Base-by-base conservation (phyloP, 2,329 filamentous ascomycete species). In the Juglanconis juglandina region DNA sequence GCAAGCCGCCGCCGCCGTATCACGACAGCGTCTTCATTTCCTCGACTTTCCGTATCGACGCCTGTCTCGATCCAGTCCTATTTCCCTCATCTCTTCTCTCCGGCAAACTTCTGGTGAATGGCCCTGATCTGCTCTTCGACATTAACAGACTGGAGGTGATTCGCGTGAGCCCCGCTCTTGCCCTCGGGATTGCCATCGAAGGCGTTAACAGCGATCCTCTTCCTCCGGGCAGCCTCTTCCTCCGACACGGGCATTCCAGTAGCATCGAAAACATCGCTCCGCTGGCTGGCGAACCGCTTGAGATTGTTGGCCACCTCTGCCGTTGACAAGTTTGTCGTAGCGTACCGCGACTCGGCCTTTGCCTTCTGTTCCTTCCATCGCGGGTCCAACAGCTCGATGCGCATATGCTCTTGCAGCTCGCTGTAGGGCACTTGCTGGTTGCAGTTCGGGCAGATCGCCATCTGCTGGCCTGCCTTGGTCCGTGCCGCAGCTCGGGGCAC, bases 301-400 rank as follows among this genome's bases (percentile, higher is more conserved):
- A 98, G 83, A 72, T 98, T 97, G 73, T 92, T 93, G 55, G 92
- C 93, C 50, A 96, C 92, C 67, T 98, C 94, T 39, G 84, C 86
- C 3, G 91, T 94, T 1, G 89, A 91, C 9, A 96, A 77, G 68
- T 96, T 97, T 9, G 92, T 96, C 0, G 90, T 93, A 1, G 91
- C 86, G 65, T 89, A 91, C 64, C 94, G 88, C 11, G 90, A 87
- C 50, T 96, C 92, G 14, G 91, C 87, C 73, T 96, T 96, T 60
- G 91, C 90, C 67, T 92, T 92, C 73, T 98, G 93, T 72, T 97
- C 93, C 73, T 96, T 96, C 93, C 94, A 98, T 61, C 90, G 86
- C 0, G 94, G 94, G 72, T 98, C 94, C 61, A 97, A 84, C 51
- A 97, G 83, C 76, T 98, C 94, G 71, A 98, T 96, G 74, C 91